Conservation (phyloP, 495 filamentous ascomycete species). For the Penicillium canariense region DNA sequence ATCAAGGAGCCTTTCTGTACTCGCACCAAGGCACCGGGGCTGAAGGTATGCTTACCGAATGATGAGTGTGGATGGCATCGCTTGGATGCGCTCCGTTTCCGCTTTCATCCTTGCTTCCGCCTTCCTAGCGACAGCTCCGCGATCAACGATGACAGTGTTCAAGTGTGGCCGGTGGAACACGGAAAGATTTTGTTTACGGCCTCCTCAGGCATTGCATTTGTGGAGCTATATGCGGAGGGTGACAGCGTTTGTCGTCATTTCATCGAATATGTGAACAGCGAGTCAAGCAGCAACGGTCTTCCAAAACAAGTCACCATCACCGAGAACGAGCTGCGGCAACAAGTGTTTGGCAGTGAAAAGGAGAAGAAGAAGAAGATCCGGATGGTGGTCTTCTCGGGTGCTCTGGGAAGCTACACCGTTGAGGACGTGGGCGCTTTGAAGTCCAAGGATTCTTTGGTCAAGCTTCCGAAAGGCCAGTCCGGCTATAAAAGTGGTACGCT, state of each 20-base stretch:
- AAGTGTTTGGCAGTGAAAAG: conserved; percentile 59
- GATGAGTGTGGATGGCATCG: conserved; percentile 90
- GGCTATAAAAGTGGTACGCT: conserved; percentile 76
- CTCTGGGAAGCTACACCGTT: conserved; percentile 67
- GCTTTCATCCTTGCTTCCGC: conserved; percentile 86
- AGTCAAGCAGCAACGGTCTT: conserved; percentile 55
- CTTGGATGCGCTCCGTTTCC: conserved; percentile 81
- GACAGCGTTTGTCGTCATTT: conserved; percentile 73
- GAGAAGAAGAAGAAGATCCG: conserved; percentile 69
- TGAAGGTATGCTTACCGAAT: conserved; percentile 64
- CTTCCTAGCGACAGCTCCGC: conserved; percentile 71
- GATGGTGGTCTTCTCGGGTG: conserved; percentile 69
- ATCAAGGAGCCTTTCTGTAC: conserved; percentile 78
- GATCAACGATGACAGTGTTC: conserved; percentile 72
- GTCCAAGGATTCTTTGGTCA: conserved; percentile 68
- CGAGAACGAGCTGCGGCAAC: conserved; percentile 70
- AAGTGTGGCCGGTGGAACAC: conserved; percentile 83
- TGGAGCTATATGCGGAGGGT: conserved; percentile 75
- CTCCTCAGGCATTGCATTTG: conserved; percentile 71
- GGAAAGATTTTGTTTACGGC: conserved; percentile 79
- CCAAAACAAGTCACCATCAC: conserved; percentile 70
- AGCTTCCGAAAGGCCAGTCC: conserved; percentile 67
- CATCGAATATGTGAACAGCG: conserved; percentile 71
- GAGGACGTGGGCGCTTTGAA: conserved; percentile 67
- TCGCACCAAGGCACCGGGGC: conserved; percentile 74